Base-by-base conservation (phyloP, 768 basidiomycete genomes). In the Rhodotorula paludigena region DNA sequence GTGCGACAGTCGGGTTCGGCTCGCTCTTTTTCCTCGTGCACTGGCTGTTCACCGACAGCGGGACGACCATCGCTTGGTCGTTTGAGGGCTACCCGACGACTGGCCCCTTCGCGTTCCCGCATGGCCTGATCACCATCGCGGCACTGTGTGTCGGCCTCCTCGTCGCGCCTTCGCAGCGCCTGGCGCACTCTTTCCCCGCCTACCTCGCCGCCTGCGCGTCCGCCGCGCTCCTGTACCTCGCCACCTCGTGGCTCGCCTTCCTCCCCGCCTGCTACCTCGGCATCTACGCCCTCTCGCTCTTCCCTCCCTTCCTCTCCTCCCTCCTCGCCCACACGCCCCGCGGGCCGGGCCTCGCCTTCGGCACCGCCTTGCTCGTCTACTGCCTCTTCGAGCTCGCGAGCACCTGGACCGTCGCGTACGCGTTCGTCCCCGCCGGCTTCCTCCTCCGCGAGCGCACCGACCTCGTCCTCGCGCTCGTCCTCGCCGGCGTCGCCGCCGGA, bases 61-160 rank as follows among this genome's bases (percentile, higher is more conserved):
- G 72, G 2, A 73, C 68, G 5, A 45, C 64, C 32, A 64, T 73
- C 47, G 63, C 66, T 3, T 73, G 69, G 68, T 51, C 65, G 0
- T 70, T 48, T 30, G 35, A 28, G 0, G 72, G 72, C 0, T 64
- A 64, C 42, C 72, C 72, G 0, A n/a, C 51, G 9, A 21, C 49
- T 15, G 68, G 68, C 1, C 72, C 69, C 3, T 60, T 49, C 39
- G 63, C 63, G 9, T 64, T 67, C 21, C 70, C 70, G 2, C 62
- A 64, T 39, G 66, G 70, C 6, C 8, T 47, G 16, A 3, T 67
- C 23, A 68, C 60, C 25, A 56, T 64, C 39, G 10, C 45, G 23
- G 48, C 58, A 42, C 54, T 64, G 39, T 33, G 33, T 15, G 6
- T 48, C 57, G 68, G 60, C 0, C n/a, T 58, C 48, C 16, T 54